These are phyloP conservation scores for Setaria italica DNA, from an alignment of 202 grass and related monocot genomes.

Conservation along the genomic window DNA sequence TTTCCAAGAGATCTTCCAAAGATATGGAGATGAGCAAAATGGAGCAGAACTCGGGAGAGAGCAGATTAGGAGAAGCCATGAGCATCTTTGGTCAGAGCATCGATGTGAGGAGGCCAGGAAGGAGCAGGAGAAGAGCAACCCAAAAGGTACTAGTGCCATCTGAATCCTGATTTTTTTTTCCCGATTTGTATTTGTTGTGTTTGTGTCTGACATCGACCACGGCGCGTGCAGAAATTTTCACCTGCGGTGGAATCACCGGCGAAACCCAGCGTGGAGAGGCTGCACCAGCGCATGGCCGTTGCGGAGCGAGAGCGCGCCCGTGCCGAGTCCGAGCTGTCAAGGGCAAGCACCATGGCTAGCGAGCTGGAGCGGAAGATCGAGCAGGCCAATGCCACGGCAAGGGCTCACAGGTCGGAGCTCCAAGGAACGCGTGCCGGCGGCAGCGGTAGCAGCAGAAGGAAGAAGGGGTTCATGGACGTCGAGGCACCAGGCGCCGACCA, in stretches of 20 bases:
- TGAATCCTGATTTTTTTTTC: background rate
- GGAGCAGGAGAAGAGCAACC: slow-evolving; percentile 45
- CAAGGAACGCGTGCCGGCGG: slow-evolving; percentile 14
- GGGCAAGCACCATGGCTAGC: slow-evolving; percentile 35
- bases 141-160: slow-evolving; percentile 48
- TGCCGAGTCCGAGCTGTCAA: slow-evolving; percentile 48
- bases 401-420: slow-evolving; percentile 29
- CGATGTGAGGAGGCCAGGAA: slow-evolving; percentile 58
- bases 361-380: slow-evolving; percentile 60
- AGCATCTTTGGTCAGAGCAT: slow-evolving; percentile 79
- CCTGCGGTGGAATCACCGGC: background rate
- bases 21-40: slow-evolving; percentile 46
- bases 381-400: slow-evolving; percentile 38
- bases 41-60: slow-evolving; percentile 42
- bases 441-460: background rate
- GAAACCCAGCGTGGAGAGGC: slow-evolving; percentile 12
- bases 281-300: slow-evolving; percentile 9
- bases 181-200: background rate
- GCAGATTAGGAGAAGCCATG: slow-evolving; percentile 68
- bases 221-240: slow-evolving; percentile 9
- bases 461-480: background rate
- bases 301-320: slow-evolving; percentile 45
- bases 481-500: background rate
- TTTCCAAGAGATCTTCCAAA: background rate
- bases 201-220: background rate